phyloP scores from a whole-genome alignment of 306 rosid genomes.

The Acacia crassicarpa region DNA sequence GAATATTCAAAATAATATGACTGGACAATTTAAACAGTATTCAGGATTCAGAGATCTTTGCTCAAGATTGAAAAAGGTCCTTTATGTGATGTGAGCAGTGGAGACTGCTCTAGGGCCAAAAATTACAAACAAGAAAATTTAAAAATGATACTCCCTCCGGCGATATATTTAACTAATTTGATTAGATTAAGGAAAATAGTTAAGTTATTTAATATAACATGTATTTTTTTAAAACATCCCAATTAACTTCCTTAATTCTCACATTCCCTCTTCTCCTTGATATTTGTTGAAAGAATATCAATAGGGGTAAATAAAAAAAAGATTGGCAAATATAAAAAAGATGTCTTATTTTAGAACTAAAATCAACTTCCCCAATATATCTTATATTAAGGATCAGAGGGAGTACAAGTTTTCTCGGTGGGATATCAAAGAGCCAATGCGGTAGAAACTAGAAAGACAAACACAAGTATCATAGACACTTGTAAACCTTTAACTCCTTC shows the following conservation, averaged over 20 bases:
- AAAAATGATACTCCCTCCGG: not conserved
- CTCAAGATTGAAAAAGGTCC: not conserved
- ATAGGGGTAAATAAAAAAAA: too few species aligned
- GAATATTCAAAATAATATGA: not conserved
- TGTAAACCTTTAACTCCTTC: not conserved
- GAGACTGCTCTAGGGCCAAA: not conserved
- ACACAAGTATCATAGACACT: not conserved
- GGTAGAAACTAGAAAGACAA: slow-evolving; percentile 7
- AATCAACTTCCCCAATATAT: too few species aligned
- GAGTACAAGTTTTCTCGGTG: not conserved
- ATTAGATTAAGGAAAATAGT: too few species aligned
- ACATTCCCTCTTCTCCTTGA: too few species aligned
- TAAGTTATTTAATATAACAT: too few species aligned
- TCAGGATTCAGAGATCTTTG: slow-evolving; percentile 6
- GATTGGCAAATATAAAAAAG: too few species aligned
- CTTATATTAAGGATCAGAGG: too few species aligned
- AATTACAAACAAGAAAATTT: not conserved
- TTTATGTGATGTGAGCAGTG: not conserved
- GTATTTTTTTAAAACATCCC: too few species aligned
- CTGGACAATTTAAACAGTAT: not conserved
- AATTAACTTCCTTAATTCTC: too few species aligned
- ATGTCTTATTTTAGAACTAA: too few species aligned
- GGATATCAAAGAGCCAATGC: not conserved
- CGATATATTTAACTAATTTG: too few species aligned
- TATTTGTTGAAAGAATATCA: too few species aligned